Conservation (phyloP, 305 asterid species). For the Plantago rigida region DNA sequence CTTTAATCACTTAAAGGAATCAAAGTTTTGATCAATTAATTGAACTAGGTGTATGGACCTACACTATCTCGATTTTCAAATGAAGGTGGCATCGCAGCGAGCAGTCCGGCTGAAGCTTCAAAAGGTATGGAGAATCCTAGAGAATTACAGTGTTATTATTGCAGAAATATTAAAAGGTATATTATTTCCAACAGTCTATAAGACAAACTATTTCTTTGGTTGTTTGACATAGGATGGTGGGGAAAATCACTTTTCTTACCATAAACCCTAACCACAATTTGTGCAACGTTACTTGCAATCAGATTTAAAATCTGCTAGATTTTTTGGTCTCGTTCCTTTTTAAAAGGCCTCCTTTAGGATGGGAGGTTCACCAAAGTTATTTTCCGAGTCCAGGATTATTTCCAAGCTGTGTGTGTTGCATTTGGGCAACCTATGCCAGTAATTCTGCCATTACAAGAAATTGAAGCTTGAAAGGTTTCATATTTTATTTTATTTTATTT, state of each 20-base stretch:
- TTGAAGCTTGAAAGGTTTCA: too few relatives aligned
- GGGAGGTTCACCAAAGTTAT: too few relatives aligned
- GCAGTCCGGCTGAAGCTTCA: slow-evolving; percentile 76
- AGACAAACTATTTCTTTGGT: slow-evolving; percentile 16
- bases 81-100: slow-evolving; percentile 76
- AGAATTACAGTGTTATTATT: background rate
- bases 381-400: too few relatives aligned
- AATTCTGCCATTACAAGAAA: too few relatives aligned
- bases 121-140: slow-evolving; percentile 42
- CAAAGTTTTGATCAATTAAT: slow-evolving; percentile 9
- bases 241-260: background rate
- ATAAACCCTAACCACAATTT: too few relatives aligned
- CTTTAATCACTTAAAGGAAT: slow-evolving; percentile 6
- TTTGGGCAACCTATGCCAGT: too few relatives aligned
- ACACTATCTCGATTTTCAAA: slow-evolving; percentile 67
- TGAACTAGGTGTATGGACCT: slow-evolving; percentile 69
- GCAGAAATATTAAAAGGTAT: slow-evolving; percentile 9
- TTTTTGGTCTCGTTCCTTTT: too few relatives aligned
- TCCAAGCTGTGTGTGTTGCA: too few relatives aligned
- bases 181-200: slow-evolving; percentile 17
- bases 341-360: too few relatives aligned
- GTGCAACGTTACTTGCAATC: too few relatives aligned
- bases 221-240: slow-evolving; percentile 10
- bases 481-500: too few relatives aligned
- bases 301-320: too few relatives aligned